Evolutionary conservation across 176 grass and related monocot species (phyloP).

Genomic region (Leersia perrieri): DNA sequence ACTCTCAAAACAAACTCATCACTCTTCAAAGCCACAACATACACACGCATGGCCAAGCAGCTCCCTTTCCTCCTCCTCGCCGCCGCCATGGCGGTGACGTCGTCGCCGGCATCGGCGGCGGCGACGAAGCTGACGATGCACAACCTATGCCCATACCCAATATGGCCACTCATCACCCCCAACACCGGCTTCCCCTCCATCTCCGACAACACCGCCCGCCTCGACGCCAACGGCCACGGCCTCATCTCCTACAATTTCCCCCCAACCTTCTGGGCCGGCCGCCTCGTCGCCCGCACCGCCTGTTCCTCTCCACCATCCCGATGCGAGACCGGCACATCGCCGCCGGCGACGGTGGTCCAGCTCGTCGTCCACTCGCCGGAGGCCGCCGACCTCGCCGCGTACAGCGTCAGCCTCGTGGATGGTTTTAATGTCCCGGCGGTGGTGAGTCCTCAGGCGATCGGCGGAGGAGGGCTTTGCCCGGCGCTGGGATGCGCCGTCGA

Average conservation of each 20-base stretch:
- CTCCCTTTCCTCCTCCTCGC: background rate
- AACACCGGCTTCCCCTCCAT: background rate
- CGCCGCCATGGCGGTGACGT: background rate
- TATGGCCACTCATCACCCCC: slow-evolving; percentile 21
- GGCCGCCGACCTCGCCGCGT: slow-evolving; percentile 1
- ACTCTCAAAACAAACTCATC: background rate
- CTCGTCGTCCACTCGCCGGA: slow-evolving; percentile 24
- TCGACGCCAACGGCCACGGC: background rate
- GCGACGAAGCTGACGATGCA: background rate
- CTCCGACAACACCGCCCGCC: background rate
- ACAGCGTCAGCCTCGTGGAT: slow-evolving; percentile 45
- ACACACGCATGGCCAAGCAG: background rate
- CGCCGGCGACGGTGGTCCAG: slow-evolving; percentile 29
- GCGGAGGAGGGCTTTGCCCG: slow-evolving; percentile 40
- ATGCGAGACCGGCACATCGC: background rate
- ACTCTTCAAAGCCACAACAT: too few species aligned
- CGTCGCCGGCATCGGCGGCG: background rate
- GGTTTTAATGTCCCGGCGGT: slow-evolving; percentile 47
- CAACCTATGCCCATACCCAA: slow-evolving; percentile 22
- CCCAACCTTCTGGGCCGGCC: background rate
- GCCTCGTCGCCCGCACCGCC: slow-evolving; percentile 6
- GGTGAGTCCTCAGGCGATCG: slow-evolving; percentile 34
- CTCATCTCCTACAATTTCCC: background rate
- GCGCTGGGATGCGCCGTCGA: slow-evolving; percentile 29
- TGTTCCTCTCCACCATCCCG: too few species aligned